Conservation (phyloP, 371 early-diverging fungal species). For the Apophysomyces variabilis region DNA sequence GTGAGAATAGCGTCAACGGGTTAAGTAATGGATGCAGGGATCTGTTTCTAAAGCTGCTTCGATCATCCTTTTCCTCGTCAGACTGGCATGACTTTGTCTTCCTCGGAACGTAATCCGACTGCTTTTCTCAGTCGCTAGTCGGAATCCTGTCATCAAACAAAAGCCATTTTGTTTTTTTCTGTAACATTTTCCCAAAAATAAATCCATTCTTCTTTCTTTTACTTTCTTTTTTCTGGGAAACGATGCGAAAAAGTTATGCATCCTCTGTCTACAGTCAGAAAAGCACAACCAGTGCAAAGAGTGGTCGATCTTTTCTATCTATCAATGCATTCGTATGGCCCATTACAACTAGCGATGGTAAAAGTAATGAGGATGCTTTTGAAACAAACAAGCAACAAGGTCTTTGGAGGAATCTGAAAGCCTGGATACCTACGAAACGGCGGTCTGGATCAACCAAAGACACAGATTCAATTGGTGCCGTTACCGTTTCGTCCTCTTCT, state of each 20-base stretch:
- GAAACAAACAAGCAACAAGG: slow-evolving; percentile 16
- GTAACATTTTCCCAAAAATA: neutral
- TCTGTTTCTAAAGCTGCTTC: neutral
- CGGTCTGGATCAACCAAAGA: neutral
- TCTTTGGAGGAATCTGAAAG: slow-evolving; percentile 35
- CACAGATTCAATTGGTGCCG: slow-evolving; percentile 32
- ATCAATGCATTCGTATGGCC: slow-evolving; percentile 27
- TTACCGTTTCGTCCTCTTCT: slow-evolving; percentile 33
- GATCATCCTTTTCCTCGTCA: neutral
- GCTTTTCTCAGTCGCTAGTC: slow-evolving; percentile 1
- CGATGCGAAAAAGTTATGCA: slow-evolving; percentile 40
- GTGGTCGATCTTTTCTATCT: slow-evolving; percentile 45
- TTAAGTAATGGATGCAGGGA: neutral
- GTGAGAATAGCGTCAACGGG: too few species aligned
- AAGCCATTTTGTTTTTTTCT: neutral
- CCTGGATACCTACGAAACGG: slow-evolving; percentile 23
- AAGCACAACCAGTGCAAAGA: slow-evolving; percentile 48
- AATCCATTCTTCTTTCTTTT: slow-evolving; percentile 17
- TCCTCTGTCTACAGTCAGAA: slow-evolving; percentile 50
- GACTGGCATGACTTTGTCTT: slow-evolving; percentile 5
- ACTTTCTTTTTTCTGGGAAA: slow-evolving; percentile 18
- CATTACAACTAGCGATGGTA: slow-evolving; percentile 10
- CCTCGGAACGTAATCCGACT: slow-evolving; percentile 9
- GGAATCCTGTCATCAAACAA: slow-evolving; percentile 4
- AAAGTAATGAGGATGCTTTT: neutral